Base-by-base conservation (phyloP, 139 green algal species). In the Chlorella sp. region DNA sequence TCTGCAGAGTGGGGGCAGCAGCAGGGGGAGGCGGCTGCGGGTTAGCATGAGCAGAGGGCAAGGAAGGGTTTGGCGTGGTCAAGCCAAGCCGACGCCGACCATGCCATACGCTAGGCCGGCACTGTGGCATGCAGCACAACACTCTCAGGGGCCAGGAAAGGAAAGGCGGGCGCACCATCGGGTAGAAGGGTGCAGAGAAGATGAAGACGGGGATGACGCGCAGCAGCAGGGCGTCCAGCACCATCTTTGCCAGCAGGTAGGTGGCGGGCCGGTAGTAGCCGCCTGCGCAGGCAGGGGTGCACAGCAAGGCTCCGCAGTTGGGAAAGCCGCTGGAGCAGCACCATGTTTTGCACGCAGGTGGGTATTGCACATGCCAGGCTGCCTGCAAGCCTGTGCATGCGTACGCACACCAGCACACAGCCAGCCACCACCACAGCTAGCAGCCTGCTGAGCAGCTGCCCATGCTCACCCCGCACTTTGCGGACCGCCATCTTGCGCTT, bases 161-260 rank as follows among this genome's bases (percentile, higher is more conserved):
- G n/a, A 67, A 36, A 74, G 3, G 3, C 20, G 20, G 39, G 38
- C 78, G 41, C 44, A 92, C 81, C 72, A 96, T 91, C 30, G 89
- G 95, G 85, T 98, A 97, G 70, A 97, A 92, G 9, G 91, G 86
- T 30, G 91, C 73, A 1, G 84, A 55, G 84, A 92, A 95, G 11
- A 95, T 72, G 44, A 94, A 81, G 5, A 91, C 86, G 1, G 95
- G 94, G 34, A 96, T 39, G 28, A 91, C 84, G 26, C 95, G 91
- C 81, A 98, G 92, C 79, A 96, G 89, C 44, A 97, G 80, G 4
- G 74, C 92, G 82, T 98, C 95, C 41, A 97, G 70, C 41, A 93
- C 69, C 25, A 91, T 84, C 86, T 96, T 96, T 67, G 90, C 71
- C 3, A 91, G 21, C 63, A 93, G 81, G 86, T 97, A 96, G 39